Conservation (phyloP, 768 basidiomycete genomes). For the Lentinula sp. region DNA sequence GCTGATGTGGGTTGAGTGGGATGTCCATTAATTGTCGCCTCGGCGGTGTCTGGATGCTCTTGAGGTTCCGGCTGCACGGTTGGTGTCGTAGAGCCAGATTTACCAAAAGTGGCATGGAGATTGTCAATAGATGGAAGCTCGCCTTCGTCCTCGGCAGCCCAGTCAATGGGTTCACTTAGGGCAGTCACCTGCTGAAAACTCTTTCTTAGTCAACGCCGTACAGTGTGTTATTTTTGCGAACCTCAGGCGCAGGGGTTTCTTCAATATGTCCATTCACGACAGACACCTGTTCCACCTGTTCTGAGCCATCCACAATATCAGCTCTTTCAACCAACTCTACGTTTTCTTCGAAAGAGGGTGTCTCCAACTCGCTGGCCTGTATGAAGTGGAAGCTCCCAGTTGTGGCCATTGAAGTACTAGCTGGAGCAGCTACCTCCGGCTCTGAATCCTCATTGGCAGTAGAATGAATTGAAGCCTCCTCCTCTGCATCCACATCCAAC, state of each 20-base stretch:
- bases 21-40: constrained; percentile 22
- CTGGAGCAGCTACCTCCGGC: constrained; percentile 35
- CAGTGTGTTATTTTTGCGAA: constrained; percentile 1
- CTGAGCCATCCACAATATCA: constrained; percentile 23
- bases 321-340: constrained; percentile 53
- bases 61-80: constrained; percentile 26
- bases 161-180: constrained; percentile 51
- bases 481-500: constrained; percentile 16
- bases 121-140: constrained; percentile 71
- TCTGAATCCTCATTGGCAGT: constrained; percentile 19
- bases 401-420: constrained; percentile 19
- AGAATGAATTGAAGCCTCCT: constrained; percentile 10
- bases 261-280: constrained; percentile 25
- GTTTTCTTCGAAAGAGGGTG: constrained; percentile 41
- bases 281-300: constrained; percentile 17
- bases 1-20: constrained; percentile 15
- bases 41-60: constrained; percentile 16
- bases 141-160: constrained; percentile 77
- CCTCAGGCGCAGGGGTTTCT: constrained; percentile 13
- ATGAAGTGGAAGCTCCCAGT: constrained; percentile 72
- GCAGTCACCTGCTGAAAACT: constrained; percentile 4
- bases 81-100: constrained; percentile 68
- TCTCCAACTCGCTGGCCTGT: constrained; percentile 74
- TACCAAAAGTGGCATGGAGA: constrained; percentile 72
- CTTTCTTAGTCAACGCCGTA: not conserved